Base-by-base conservation (phyloP, 148 eudicot species). In the Cornus controversa region DNA sequence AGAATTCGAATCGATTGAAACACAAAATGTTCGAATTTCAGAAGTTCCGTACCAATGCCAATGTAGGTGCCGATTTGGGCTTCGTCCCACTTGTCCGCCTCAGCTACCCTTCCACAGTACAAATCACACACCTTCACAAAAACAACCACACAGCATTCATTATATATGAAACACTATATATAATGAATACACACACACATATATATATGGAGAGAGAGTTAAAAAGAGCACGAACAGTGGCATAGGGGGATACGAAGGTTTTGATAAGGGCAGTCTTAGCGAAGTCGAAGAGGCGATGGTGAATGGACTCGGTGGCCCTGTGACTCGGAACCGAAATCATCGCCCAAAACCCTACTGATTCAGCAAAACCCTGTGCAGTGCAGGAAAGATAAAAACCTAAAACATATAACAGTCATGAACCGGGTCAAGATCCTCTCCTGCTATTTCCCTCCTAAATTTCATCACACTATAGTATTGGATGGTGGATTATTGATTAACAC, bases 1-100 rank as follows among this genome's bases (percentile, higher is more conserved):
- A 24, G 27, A 63, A 64, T 5, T 25, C n/a, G 34, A 62, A 28
- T 60, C 64, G n/a, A 34, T 31, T 15, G 73, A 60, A 54, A 57
- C 50, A 63, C 40, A 20, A 58, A 42, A 75, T 5, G 20, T 26
- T 28, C 18, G 13, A 23, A 20, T 6, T 27, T 14, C 8, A 4
- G 29, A 18, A 34, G 36, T 26, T 31, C 66, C 7, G 22, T 91
- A 96, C 98, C 99, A 66, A 96, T 86, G 73, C 95, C 99, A 53
- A 93, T 89, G 84, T 84, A 96, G 85, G 92, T 95, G 58, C 91
- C 89, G 57, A 96, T 96, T 69, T 85, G 89, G 84, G 97, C 95
- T 68, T 93, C 90, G 40, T 87, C 98, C 86, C 91, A 96, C 79
- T 91, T 96, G 60, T 86, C 89, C 22, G 84, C 95, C 71, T 96